Percentiles rank a stretch among this genome's conserved stretches.
phyloP scores from a whole-genome alignment of 2,329 filamentous ascomycete species.

The Hyphodiscus sp. region DNA sequence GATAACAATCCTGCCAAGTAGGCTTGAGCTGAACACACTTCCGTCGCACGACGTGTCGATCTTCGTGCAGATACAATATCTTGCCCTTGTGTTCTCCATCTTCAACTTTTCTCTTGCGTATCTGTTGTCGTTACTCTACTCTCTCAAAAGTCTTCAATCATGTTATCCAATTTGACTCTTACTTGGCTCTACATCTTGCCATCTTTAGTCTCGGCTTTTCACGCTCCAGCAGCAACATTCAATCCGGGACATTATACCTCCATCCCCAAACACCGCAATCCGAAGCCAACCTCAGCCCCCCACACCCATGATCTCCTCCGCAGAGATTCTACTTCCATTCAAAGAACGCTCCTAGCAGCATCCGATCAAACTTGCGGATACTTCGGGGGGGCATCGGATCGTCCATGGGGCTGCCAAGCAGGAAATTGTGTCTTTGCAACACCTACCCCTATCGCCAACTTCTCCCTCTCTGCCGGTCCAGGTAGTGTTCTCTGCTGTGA shows the following conservation, averaged over 20 bases:
- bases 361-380: slow-evolving; percentile 47
- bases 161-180: neutral
- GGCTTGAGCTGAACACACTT: too few relatives aligned
- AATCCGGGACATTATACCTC: neutral
- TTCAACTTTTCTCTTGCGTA: neutral
- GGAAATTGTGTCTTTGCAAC: slow-evolving; percentile 17
- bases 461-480: slow-evolving; percentile 1
- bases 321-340: slow-evolving; percentile 23
- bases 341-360: slow-evolving; percentile 37
- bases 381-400: slow-evolving; percentile 34
- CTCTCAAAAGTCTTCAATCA: neutral
- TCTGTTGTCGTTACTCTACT: neutral
- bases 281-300: slow-evolving; percentile 38
- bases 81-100: neutral
- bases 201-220: neutral
- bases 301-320: slow-evolving; percentile 26
- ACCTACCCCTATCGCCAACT: slow-evolving; percentile 1
- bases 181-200: neutral
- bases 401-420: slow-evolving; percentile 17
- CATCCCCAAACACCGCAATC: slow-evolving; percentile 8
- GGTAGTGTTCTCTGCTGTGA: slow-evolving; percentile 17
- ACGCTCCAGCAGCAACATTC: neutral
- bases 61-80: neutral
- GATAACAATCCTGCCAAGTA: neutral
- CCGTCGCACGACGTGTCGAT: neutral